Conservation (phyloP, 345 rosid genomes). For the Eucalyptus erythrocorys region DNA sequence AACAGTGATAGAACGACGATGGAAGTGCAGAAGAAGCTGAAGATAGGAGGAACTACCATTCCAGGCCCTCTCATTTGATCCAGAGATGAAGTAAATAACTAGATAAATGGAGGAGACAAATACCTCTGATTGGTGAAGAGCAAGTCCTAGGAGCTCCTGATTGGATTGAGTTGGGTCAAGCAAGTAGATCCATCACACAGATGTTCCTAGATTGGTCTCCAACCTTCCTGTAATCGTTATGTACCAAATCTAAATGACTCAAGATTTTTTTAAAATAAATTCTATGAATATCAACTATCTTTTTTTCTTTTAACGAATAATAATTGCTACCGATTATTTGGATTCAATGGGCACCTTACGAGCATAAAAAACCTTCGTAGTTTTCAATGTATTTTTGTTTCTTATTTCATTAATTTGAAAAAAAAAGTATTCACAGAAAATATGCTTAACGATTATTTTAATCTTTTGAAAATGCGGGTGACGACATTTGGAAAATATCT, state of each 20-base stretch:
- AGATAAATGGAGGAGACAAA: background rate
- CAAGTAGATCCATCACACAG: background rate
- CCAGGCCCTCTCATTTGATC: background rate
- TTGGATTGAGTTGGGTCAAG: background rate
- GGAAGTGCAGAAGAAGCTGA: background rate
- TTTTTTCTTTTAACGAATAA: background rate
- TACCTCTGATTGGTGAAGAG: background rate
- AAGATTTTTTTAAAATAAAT: background rate
- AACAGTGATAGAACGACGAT: background rate
- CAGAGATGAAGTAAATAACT: background rate
- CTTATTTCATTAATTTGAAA: background rate
- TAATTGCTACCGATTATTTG: background rate
- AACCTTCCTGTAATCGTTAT: background rate
- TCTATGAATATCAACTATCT: background rate
- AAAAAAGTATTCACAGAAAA: background rate
- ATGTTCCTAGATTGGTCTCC: background rate
- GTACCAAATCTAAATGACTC: background rate
- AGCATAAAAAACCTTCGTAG: background rate
- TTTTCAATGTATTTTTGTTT: background rate
- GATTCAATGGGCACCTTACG: background rate
- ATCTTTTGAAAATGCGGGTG: background rate
- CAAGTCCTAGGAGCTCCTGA: background rate
- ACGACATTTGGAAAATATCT: background rate
- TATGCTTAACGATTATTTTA: background rate
- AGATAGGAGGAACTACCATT: background rate